Base-by-base conservation (phyloP, 768 basidiomycete genomes). In the Hygrophorus pudorinus region DNA sequence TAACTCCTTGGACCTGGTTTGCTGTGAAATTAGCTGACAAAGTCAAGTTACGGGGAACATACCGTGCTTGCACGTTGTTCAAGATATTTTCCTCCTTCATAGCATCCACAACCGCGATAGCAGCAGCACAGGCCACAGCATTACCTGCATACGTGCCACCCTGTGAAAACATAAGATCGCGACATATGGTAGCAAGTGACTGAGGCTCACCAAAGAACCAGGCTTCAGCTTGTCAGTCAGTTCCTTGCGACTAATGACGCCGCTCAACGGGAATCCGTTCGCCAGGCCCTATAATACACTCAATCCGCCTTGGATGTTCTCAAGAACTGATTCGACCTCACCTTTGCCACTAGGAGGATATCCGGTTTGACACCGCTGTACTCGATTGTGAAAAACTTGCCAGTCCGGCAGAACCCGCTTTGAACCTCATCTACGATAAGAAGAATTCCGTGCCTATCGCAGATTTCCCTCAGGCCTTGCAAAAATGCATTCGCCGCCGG, bases 91-190 rank as follows among this genome's bases (percentile, higher is more conserved):
- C 90, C 49, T 85, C 79, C 41, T 70, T 65, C 60, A 96, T 79
- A 1, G 70, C 82, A 44, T 90, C 82, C 16, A 72, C 74, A 14
- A 87, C 85, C 0, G 92, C 91, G 16, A 82, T 70, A 3, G 81
- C 93, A 3, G 94, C 94, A 0, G 94, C 93, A 56, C 93, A 97
- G 0, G 86, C 71, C 0, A 97, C 88, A 0, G 88, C 81, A 55
- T 94, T 97, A 20, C 93, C 93, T 1, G 87, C 88, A 50, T 92
- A 93, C 4, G 90, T 92, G 17, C 90, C 88, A 20, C 86, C 87
- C 81, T 83, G 34, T 2, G 33, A 14, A 31, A 24, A 10, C n/a
- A 24, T 13, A 11, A 30, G 29, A 11, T 11, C 5, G 20, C 2
- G 16, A 40, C 6, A 16, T 13, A 17, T 5, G 7, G 9, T 16